A percentile compares a stretch with the other conserved stretches of the same genome.
Conservation (phyloP, 2,329 filamentous ascomycete genomes). For the Fusarium pilosicola region DNA sequence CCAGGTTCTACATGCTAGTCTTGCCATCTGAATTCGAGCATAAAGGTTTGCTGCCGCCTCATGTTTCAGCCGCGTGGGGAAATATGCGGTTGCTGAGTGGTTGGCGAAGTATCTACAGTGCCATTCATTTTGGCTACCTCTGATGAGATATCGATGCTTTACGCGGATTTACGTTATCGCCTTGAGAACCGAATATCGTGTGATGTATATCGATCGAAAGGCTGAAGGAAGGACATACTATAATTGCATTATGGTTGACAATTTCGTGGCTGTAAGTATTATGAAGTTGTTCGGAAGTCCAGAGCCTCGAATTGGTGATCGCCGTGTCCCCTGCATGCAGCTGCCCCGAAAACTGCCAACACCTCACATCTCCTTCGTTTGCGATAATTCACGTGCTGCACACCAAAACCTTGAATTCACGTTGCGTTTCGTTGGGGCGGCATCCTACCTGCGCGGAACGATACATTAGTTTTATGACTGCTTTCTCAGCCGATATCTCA, state of each 20-base stretch:
- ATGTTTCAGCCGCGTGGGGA: neutral
- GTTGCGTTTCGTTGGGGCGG: neutral
- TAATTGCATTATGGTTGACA: rapidly evolving
- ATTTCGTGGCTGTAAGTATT: neutral
- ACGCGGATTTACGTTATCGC: rapidly evolving
- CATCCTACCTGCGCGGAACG: neutral
- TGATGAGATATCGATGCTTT: rapidly evolving
- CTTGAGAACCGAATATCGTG: rapidly evolving
- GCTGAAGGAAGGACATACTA: neutral
- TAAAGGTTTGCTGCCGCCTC: neutral
- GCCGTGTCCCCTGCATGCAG: neutral
- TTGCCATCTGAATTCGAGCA: neutral
- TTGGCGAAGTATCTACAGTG: neutral
- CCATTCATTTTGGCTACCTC: neutral
- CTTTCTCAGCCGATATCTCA: neutral
- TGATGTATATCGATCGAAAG: neutral
- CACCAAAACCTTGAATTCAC: neutral
- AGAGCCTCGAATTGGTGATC: neutral
- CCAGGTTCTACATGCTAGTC: neutral
- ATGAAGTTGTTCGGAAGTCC: neutral
- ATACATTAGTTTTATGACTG: neutral
- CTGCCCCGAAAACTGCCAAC: neutral
- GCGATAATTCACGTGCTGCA: neutral
- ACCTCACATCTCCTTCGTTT: neutral
- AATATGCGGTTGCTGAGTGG: neutral